Base-by-base conservation (phyloP, 371 early-diverging fungal species). In the Rhizomucor pusillus region DNA sequence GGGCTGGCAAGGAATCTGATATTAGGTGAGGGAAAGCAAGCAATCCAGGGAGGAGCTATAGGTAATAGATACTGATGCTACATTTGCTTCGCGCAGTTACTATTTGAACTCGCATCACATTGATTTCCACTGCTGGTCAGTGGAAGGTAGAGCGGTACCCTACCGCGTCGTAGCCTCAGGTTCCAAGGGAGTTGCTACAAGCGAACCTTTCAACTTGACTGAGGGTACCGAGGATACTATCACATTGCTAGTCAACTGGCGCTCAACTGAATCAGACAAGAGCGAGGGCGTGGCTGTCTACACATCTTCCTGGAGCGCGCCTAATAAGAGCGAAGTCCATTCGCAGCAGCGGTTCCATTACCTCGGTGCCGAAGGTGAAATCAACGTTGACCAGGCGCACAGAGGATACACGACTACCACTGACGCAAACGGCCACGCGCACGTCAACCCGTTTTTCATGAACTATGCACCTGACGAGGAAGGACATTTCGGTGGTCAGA, bases 291-390 rank as follows among this genome's bases (percentile, higher is more conserved):
- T 70, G 1, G 80, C 71, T 25, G 63, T 79, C 2, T 76, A 69
- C 47, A 80, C 80, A 33, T 65, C 80, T n/a, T 75, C 76, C 11
- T 80, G 80, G 80, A 62, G 65, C 13, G 80, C 80, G 7, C 70
- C 80, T 16, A 57, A 57, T 29, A 72, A 71, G 47, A 69, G 65
- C 24, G 80, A 80, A 40, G 77, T 76, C 3, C 80, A 80, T 54
- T 67, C 77, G 19, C 79, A 79, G 54, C 80, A 80, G 47, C 69
- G 73, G 16, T 79, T 80, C 68, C 67, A 67, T 39, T 78, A 72
- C 50, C 62, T 79, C 47, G 77, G 70, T 35, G 67, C 66, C 43
- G 45, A 34, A 3, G 79, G 78, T 34, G 80, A 80, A 54, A 47
- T 80, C 34, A 51, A 73, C 24, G 60, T 79, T n/a, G 80, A 80